These are phyloP conservation scores for Entophlyctis helioformis DNA, from an alignment of 192 early-diverging fungal species.

Conservation along the genomic window DNA sequence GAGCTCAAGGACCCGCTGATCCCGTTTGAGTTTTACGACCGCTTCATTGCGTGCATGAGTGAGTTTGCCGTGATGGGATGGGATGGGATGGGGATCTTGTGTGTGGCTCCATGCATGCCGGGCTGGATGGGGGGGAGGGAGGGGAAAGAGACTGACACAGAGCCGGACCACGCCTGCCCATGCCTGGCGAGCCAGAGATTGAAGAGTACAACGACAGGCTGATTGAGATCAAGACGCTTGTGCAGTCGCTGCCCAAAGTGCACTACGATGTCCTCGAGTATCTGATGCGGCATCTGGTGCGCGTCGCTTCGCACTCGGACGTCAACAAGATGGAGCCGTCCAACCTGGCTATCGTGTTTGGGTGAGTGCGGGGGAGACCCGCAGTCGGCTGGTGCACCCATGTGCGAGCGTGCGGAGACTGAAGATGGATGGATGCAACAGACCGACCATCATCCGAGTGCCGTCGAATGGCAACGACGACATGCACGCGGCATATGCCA, in stretches of 20 bases:
- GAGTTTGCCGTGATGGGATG: slow-evolving; percentile 24
- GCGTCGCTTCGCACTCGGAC: slow-evolving; percentile 26
- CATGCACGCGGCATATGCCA: slow-evolving; percentile 16
- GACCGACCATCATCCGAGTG: slow-evolving; percentile 26
- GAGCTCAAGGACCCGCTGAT: slow-evolving; percentile 43
- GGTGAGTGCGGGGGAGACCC: neutral
- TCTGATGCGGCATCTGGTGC: slow-evolving; percentile 33
- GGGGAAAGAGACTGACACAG: no score
- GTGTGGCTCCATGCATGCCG: no score
- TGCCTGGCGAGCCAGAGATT: no score
- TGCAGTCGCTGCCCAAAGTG: slow-evolving; percentile 38
- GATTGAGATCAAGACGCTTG: slow-evolving; percentile 49
- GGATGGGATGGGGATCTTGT: no score
- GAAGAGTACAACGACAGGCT: slow-evolving; percentile 58
- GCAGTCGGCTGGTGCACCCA: neutral
- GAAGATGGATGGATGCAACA: neutral
- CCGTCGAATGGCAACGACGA: slow-evolving; percentile 24
- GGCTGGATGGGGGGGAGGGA: no score
- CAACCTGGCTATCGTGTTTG: slow-evolving; percentile 51
- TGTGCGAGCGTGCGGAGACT: no score
- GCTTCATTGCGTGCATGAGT: slow-evolving; percentile 39
- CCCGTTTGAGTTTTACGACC: slow-evolving; percentile 38
- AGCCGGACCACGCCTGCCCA: no score
- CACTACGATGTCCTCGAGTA: slow-evolving; percentile 41
- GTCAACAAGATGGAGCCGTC: slow-evolving; percentile 50